These are phyloP conservation scores for Neurospora sp. DNA, from an alignment of 495 filamentous ascomycete species.

Conservation along the genomic window DNA sequence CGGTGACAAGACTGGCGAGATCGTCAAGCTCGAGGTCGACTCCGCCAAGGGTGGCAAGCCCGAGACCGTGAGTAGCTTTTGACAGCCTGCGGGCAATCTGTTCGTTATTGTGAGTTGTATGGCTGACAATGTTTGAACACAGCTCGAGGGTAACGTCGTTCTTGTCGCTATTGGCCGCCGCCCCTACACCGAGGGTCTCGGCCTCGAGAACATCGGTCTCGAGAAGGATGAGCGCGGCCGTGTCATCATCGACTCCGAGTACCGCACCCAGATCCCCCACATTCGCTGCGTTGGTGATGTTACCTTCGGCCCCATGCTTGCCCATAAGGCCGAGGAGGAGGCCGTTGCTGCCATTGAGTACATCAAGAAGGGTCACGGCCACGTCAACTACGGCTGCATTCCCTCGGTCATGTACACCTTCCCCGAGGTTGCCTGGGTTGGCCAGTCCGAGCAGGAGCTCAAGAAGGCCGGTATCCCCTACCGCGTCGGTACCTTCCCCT, in stretches of 20 bases:
- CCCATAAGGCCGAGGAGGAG: slow-evolving; percentile 99
- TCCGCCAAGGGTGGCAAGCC: slow-evolving; percentile 93
- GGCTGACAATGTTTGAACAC: slow-evolving; percentile 8
- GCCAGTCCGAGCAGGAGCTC: slow-evolving; percentile 92
- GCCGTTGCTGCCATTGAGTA: slow-evolving; percentile 89
- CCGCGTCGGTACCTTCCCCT: slow-evolving; percentile 87
- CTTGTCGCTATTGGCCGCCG: slow-evolving; percentile 94
- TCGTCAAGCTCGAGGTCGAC: slow-evolving; percentile 73
- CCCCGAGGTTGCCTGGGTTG: slow-evolving; percentile 97
- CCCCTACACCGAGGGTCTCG: slow-evolving; percentile 85
- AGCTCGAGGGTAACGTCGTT: slow-evolving; percentile 93
- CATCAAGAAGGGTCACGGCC: slow-evolving; percentile 92
- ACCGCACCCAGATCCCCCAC: slow-evolving; percentile 92
- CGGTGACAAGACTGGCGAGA: slow-evolving; percentile 69
- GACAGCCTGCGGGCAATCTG: neutral
- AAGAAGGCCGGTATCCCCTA: slow-evolving; percentile 85
- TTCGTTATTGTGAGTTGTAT: neutral
- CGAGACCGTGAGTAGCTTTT: slow-evolving; percentile 55
- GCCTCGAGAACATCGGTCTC: slow-evolving; percentile 86
- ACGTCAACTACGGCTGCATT: slow-evolving; percentile 98
- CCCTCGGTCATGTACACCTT: slow-evolving; percentile 99
- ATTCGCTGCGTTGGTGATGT: slow-evolving; percentile 94
- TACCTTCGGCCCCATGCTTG: slow-evolving; percentile 98
- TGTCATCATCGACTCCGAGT: slow-evolving; percentile 94
- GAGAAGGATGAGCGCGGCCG: slow-evolving; percentile 91